Percentiles rank a stretch among this genome's conserved stretches.
These are phyloP conservation scores for Pseudocercospora macadamiae DNA, from an alignment of 2,329 filamentous ascomycete species.

Conservation along the genomic window DNA sequence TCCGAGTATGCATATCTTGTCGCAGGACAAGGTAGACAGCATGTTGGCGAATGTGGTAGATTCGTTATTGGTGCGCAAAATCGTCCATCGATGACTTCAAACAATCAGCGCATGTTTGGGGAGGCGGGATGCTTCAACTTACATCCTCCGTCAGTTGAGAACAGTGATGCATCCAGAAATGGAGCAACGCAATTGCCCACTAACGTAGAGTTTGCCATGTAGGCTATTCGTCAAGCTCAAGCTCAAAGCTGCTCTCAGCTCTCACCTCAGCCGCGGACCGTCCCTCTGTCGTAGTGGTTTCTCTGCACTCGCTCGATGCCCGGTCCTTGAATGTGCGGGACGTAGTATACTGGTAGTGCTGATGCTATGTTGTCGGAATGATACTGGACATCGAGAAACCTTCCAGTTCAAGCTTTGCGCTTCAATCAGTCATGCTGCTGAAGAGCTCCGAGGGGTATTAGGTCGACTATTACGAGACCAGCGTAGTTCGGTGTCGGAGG, in stretches of 20 bases:
- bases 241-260: slow-evolving; percentile 6
- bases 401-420: neutral
- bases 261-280: slow-evolving; percentile 15
- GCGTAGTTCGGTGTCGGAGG: neutral
- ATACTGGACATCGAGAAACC: neutral
- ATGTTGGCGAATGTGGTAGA: slow-evolving; percentile 58
- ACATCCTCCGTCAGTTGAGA: slow-evolving; percentile 71
- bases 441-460: slow-evolving; percentile 1
- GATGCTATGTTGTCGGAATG: neutral
- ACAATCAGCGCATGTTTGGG: slow-evolving; percentile 36
- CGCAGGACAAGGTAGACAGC: slow-evolving; percentile 89
- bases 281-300: slow-evolving; percentile 6
- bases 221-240: slow-evolving; percentile 6
- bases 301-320: neutral
- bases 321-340: neutral
- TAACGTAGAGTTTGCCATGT: slow-evolving; percentile 39
- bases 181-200: slow-evolving; percentile 66
- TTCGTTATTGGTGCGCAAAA: slow-evolving; percentile 56
- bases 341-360: slow-evolving; percentile 3
- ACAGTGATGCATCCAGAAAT: slow-evolving; percentile 64
- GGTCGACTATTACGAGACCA: slow-evolving; percentile 8
- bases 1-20: slow-evolving; percentile 73
- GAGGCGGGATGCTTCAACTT: slow-evolving; percentile 42
- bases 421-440: neutral
- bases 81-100: slow-evolving; percentile 57